Evolutionary conservation across 768 basidiomycete genomes (phyloP).

Genomic region (Lentinula edodes): DNA sequence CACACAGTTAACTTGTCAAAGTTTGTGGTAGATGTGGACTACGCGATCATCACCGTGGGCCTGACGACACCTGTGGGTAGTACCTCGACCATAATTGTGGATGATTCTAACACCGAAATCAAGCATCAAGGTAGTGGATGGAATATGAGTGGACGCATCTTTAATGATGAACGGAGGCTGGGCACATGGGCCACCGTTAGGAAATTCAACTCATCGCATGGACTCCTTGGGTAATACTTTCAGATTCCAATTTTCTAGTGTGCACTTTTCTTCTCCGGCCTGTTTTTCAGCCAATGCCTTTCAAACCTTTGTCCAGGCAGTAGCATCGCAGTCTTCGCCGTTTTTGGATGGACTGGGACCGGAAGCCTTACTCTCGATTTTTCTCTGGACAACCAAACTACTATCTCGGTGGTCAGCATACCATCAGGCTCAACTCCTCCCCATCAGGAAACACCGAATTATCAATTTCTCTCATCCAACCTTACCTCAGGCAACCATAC

Average conservation of each 20-base stretch:
- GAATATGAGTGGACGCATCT: background rate
- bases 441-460: background rate
- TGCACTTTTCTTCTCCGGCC: background rate
- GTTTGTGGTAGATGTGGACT: conserved; percentile 1
- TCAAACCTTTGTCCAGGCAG: background rate
- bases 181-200: background rate
- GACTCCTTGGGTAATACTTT: background rate
- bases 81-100: conserved; percentile 2
- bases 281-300: background rate
- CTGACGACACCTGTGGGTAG: background rate
- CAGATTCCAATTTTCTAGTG: background rate
- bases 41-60: conserved; percentile 2
- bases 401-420: background rate
- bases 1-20: conserved; percentile 2
- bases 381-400: background rate
- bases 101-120: background rate
- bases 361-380: background rate
- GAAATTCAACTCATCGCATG: conserved; percentile 2
- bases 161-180: background rate
- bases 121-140: background rate
- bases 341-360: background rate
- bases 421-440: background rate
- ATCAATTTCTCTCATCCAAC: background rate
- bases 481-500: background rate
- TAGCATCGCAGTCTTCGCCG: background rate